A percentile compares a stretch with the other conserved stretches of the same genome.
Evolutionary conservation across 148 eudicot species (phyloP).

Genomic region (Suaeda aralocaspica): DNA sequence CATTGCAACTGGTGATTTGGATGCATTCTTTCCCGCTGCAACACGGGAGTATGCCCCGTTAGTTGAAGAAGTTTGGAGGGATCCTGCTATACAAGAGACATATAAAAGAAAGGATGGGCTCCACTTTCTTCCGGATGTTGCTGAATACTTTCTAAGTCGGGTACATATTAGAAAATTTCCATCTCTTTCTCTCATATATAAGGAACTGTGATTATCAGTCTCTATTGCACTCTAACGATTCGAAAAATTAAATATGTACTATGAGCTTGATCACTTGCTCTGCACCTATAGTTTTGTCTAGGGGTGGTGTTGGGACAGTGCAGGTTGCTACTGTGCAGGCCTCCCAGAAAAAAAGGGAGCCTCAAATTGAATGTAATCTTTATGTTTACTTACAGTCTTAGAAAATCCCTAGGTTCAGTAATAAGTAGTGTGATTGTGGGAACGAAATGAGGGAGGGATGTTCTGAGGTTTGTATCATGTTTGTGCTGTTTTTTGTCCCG

Average conservation of each 20-base stretch:
- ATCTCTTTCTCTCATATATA: not conserved
- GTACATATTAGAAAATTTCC: slow-evolving; percentile 36
- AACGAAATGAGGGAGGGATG: no score
- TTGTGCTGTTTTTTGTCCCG: no score
- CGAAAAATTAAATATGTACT: not conserved
- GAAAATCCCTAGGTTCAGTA: no score
- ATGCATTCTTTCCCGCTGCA: slow-evolving; percentile 96
- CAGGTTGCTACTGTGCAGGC: no score
- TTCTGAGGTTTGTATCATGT: no score
- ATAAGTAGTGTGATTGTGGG: no score
- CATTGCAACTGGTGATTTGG: slow-evolving; percentile 95
- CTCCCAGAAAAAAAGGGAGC: no score
- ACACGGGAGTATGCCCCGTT: slow-evolving; percentile 96
- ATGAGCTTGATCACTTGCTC: not conserved
- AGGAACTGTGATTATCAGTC: not conserved
- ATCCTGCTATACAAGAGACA: slow-evolving; percentile 91
- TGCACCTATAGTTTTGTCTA: no score
- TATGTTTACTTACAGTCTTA: no score
- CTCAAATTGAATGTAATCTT: no score
- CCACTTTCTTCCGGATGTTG: slow-evolving; percentile 90
- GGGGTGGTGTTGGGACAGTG: no score
- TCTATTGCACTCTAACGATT: not conserved
- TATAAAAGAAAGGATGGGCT: slow-evolving; percentile 82
- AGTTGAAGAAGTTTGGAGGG: slow-evolving; percentile 97
- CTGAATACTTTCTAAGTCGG: slow-evolving; percentile 93